phyloP scores from a whole-genome alignment of 345 rosid genomes.

The Excoecaria agallocha region DNA sequence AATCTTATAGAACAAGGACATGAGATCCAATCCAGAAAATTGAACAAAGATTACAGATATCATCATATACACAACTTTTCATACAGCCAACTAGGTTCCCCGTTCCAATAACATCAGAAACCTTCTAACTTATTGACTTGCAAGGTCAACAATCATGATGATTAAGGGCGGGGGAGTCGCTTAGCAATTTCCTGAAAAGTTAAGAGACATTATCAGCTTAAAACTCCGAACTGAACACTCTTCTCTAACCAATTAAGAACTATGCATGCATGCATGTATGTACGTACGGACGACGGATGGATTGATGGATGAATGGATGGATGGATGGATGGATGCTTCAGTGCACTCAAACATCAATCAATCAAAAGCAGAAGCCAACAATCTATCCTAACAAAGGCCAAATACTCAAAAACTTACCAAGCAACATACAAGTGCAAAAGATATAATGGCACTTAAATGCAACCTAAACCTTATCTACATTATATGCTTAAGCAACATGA shows the following conservation, averaged over 20 bases:
- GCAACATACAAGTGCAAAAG: no score
- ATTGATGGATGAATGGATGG: no score
- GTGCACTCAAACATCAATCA: neutral
- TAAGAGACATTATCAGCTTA: conserved; percentile 2
- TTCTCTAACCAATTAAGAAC: neutral
- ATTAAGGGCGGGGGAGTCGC: conserved; percentile 70
- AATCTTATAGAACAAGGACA: neutral
- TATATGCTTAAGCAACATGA: neutral
- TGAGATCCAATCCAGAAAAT: conserved; percentile 8
- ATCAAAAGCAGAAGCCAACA: neutral
- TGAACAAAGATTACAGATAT: neutral
- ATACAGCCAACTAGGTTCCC: conserved; percentile 14
- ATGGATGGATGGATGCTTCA: no score
- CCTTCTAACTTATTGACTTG: conserved; percentile 6
- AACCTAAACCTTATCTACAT: neutral
- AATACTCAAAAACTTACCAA: no score
- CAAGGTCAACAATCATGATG: conserved; percentile 42
- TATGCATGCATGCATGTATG: no score
- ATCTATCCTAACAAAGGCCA: no score
- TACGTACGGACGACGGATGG: no score
- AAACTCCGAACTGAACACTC: neutral
- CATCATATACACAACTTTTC: conserved; percentile 31
- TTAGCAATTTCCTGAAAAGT: conserved; percentile 83
- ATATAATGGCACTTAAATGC: neutral
- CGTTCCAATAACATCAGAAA: conserved; percentile 6